Evolutionary conservation across 441 rosid genomes (phyloP), one percentile per base, ranked within the genome.

Genomic region (Croton laevigatus): DNA sequence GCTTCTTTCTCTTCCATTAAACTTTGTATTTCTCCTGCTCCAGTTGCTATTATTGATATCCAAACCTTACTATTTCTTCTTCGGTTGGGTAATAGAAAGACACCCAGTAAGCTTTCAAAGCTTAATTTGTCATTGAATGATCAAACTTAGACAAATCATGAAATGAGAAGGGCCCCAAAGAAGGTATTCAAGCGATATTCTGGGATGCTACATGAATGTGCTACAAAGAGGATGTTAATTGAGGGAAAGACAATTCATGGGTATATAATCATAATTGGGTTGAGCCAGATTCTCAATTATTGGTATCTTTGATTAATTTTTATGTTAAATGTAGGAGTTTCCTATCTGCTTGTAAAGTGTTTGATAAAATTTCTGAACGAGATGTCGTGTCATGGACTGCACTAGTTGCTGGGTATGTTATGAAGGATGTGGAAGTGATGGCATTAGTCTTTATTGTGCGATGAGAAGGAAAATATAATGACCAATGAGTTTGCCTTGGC

Each of bases 361-460:
- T 89, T 52, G 73, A 82, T 61, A 90, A 82, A 69, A 88, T 90
- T 91, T 83, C 80, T 1, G 88, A 82, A 72, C 54, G 86, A 38
- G 97, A 91, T 78, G 85, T 88, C 57, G 85, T 94, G 65, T 91
- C 97, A n/a, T 91, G 84, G 85, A 89, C 89, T 76, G 86, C 91
- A 46, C 64, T 91, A 42, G 83, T 94, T 78, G 73, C 94, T 1
- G 86, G 95, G 85, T 78, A 70, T n/a, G 91, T 85, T 53, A 79
- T 48, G 72, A 84, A 64, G 81, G 83, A 68, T 82, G 81, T 66
- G 82, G 83, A 7, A 20, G 76, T 65, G 72, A 62, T 54, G 90
- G 91, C 49, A 76, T 87, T 66, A 66, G 68, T 37, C 63, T 86
- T 65, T 94, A 88, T 57, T 71, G 70, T 19, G 73, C 75, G 37